Evolutionary conservation across 148 eudicot genomes (phyloP).

Genomic region (Cornus suecica): DNA sequence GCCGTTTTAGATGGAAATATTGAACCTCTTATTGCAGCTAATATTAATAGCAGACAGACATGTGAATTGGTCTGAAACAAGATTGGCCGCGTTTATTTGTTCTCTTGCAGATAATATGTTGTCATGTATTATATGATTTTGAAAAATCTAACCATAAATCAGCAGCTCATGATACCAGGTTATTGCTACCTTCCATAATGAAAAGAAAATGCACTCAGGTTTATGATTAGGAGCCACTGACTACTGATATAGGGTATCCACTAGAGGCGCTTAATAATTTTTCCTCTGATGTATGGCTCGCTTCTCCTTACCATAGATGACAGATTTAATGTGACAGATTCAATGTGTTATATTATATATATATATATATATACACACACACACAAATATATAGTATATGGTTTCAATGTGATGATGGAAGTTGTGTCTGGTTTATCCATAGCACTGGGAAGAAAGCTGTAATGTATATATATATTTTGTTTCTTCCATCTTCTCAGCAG

Average conservation of each 20-base stretch:
- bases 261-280: background rate
- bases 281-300: background rate
- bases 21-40: conserved; percentile 61
- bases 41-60: conserved; percentile 48
- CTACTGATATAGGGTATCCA: background rate
- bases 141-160: conserved; percentile 7
- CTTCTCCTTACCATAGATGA: background rate
- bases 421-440: too few species aligned
- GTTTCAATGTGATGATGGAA: too few species aligned
- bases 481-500: too few species aligned
- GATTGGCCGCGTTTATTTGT: background rate
- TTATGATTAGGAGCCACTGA: too few species aligned
- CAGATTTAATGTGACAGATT: too few species aligned
- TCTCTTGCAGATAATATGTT: background rate
- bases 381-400: too few species aligned
- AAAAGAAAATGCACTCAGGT: background rate
- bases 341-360: too few species aligned
- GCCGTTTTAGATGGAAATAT: conserved; percentile 81
- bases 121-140: background rate
- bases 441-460: too few species aligned
- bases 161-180: background rate
- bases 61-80: conserved; percentile 24
- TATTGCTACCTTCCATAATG: background rate
- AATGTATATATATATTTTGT: too few species aligned
- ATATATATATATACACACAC: too few species aligned